Base-by-base conservation (phyloP, 2,329 filamentous ascomycete genomes). In the Hypoxylon sp. region DNA sequence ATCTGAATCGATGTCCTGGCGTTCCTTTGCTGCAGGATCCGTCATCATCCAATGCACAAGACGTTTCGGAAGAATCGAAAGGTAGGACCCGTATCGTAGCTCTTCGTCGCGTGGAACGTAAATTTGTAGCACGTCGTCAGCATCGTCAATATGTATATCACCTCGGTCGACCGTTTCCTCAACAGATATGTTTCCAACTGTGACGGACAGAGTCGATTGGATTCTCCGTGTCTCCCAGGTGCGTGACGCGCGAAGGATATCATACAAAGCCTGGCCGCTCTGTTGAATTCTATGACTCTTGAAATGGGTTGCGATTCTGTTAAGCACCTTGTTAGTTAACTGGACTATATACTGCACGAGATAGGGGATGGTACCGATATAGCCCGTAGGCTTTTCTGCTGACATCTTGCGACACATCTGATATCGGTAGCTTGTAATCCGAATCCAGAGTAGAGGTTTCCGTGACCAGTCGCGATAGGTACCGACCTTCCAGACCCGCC, bases 141-240 rank as follows among this genome's bases (percentile, higher is more conserved):
- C 15, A 24, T 60, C 62, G 1, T 68, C 58, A 20, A 70, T 64
- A 46, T 70, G 64, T 2, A 69, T 32, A 0, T 70, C 63, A 5
- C 68, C 70, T 13, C 47, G 60, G 1, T 70, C 58, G 6, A 71
- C 60, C 1, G 70, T 46, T 3, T 73, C 67, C 0, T n/a, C n/a
- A n/a, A n/a, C n/a, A n/a, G 55, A 41, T 0, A 73, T 19, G 1
- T 56, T 13, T 2, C 74, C 74, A 34, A 78, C 74, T 0, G 57
- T 67, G 0, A 80, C 47, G 4, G 60, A 54, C 0, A 78, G 65
- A 2, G 68, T 63, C 0, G 74, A 70, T 0, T 70, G 70, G 15
- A 80, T 78, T n/a, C n/a, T n/a, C 1, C 26, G 0, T 62, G 78
- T 75, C 59, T 78, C 75, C 17, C 68, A 70, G 1, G 74, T 67